Evolutionary conservation across 306 rosid species (phyloP).

Genomic region (Betula pendula): DNA sequence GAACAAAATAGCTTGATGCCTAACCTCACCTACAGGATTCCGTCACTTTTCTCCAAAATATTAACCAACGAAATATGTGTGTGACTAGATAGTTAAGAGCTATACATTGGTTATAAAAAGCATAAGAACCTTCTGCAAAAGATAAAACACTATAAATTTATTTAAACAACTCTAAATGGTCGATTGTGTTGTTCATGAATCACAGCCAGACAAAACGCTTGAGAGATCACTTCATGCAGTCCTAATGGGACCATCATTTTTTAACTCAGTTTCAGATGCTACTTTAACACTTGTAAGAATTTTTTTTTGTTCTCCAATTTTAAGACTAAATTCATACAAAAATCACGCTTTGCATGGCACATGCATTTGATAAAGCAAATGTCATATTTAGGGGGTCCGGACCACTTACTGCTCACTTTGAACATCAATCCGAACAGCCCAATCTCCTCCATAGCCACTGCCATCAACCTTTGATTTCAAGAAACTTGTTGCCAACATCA

Average conservation of each 20-base stretch:
- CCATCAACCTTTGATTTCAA: slow-evolving; percentile 73
- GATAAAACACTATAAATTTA: neutral
- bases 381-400: slow-evolving; percentile 13
- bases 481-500: slow-evolving; percentile 72
- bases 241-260: slow-evolving; percentile 5
- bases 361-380: slow-evolving; percentile 15
- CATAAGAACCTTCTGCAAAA: neutral
- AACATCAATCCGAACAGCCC: slow-evolving; percentile 76
- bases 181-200: neutral
- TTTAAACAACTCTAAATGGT: neutral
- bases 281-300: slow-evolving; percentile 16
- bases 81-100: neutral
- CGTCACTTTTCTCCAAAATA: slow-evolving; percentile 4
- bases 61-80: neutral
- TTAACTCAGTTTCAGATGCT: slow-evolving; percentile 8
- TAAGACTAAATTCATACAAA: neutral
- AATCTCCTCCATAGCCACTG: slow-evolving; percentile 95
- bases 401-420: slow-evolving; percentile 55
- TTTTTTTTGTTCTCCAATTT: too few species aligned
- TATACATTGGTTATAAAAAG: neutral
- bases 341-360: neutral
- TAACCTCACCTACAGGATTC: too few species aligned
- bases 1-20: too few species aligned
- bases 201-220: neutral
- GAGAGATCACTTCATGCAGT: slow-evolving; percentile 11